Conservation (phyloP, 345 rosid species). For the Acer yangbiense region DNA sequence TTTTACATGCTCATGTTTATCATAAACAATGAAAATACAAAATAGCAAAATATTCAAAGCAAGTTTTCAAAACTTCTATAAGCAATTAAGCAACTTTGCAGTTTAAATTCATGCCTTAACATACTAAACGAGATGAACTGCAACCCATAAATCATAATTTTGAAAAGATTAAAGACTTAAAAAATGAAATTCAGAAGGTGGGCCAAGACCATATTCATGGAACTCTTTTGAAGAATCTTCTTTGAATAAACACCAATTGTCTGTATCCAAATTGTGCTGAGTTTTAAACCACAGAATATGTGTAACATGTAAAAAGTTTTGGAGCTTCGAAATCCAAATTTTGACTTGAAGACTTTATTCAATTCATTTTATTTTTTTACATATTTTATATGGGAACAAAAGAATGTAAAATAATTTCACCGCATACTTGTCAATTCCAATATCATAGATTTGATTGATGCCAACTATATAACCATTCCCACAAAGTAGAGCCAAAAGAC, state of each 20-base stretch:
- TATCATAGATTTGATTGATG: conserved; percentile 96
- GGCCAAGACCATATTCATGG: neutral
- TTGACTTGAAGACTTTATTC: conserved; percentile 8
- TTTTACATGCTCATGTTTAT: neutral
- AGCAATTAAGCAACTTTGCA: neutral
- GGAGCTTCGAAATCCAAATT: neutral
- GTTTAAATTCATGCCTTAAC: neutral
- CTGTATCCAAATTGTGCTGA: neutral
- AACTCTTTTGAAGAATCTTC: neutral
- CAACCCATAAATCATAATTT: neutral
- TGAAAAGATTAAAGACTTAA: neutral
- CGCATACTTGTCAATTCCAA: conserved; percentile 93
- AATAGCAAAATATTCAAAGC: neutral
- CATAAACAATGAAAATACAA: conserved; percentile 2
- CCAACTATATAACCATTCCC: conserved; percentile 98
- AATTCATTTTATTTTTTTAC: neutral
- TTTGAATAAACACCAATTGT: neutral
- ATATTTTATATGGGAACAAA: neutral
- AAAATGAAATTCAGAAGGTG: neutral
- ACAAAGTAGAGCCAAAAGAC: conserved; percentile 86
- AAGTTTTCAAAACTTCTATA: neutral
- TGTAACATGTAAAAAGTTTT: neutral
- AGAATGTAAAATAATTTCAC: conserved; percentile 6
- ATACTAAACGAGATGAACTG: neutral
- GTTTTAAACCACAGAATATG: conserved; percentile 3